Conservation (phyloP, 257 asterid genomes). For the Ajuga chamaepitys region DNA sequence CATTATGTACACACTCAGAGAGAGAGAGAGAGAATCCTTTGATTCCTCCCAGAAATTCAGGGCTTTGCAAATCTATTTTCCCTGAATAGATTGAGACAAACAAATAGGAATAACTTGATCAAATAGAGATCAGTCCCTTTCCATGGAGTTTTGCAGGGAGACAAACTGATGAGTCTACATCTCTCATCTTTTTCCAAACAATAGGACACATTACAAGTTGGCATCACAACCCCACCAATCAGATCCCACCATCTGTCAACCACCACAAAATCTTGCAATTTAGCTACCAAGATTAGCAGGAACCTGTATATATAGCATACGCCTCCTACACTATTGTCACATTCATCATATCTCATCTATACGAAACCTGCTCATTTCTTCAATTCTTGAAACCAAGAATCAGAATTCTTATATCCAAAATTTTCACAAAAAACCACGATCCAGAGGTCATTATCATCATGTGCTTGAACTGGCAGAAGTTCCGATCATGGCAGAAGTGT, state of each 20-base stretch:
- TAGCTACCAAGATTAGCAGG: not conserved
- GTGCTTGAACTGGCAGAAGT: conserved; percentile 32
- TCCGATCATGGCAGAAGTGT: conserved; percentile 47
- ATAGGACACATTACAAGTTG: conserved; percentile 40
- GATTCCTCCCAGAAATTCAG: conserved; percentile 28
- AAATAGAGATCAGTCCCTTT: conserved; percentile 12
- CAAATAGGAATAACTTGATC: conserved; percentile 13
- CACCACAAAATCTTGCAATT: conserved; percentile 18
- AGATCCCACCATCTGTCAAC: conserved; percentile 29
- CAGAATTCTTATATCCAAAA: not conserved
- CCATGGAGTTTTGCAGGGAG: conserved; percentile 31
- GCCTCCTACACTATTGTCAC: not conserved
- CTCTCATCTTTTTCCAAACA: conserved; percentile 28
- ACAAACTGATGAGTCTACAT: conserved; percentile 34
- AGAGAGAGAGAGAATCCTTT: not conserved
- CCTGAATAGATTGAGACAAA: conserved; percentile 26
- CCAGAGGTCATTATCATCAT: conserved; percentile 9
- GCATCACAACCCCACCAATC: conserved; percentile 24
- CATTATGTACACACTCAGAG: not conserved
- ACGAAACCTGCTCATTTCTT: not conserved
- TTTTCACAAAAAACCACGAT: not conserved
- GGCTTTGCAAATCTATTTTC: conserved; percentile 17
- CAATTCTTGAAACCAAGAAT: not conserved
- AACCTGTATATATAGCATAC: conserved; percentile 5
- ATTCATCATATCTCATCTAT: not conserved